A percentile compares a stretch with the other conserved stretches of the same genome.
These are phyloP conservation scores for Arabidopsis suecica DNA, from an alignment of 345 rosid genomes.

Conservation along the genomic window DNA sequence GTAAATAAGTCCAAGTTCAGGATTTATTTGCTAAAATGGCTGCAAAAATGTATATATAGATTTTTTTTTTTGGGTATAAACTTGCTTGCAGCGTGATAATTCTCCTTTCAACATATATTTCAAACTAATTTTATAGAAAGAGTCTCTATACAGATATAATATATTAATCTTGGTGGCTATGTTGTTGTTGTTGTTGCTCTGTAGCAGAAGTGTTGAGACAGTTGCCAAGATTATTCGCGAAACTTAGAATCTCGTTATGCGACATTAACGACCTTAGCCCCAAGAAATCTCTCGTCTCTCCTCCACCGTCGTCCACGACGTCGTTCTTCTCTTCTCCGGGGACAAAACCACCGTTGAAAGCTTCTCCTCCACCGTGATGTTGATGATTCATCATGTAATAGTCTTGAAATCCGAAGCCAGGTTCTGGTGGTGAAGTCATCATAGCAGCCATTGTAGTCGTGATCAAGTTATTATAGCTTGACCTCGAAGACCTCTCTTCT, in stretches of 20 bases:
- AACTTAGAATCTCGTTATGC: constrained; percentile 67
- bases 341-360: constrained; percentile 45
- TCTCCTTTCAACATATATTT: constrained; percentile 20
- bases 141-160: constrained; percentile 36
- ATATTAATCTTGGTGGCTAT: constrained; percentile 33
- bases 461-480: constrained; percentile 28
- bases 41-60: too few relatives aligned
- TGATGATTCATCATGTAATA: constrained; percentile 41
- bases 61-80: not conserved
- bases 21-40: too few relatives aligned
- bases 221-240: constrained; percentile 62
- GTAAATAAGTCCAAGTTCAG: too few relatives aligned
- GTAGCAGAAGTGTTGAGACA: constrained; percentile 50
- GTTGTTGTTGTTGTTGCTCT: constrained; percentile 33
- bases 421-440: constrained; percentile 41
- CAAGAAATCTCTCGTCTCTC: constrained; percentile 85
- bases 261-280: constrained; percentile 70
- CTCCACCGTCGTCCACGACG: constrained; percentile 44
- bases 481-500: constrained; percentile 37
- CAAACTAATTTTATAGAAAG: constrained; percentile 14
- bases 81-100: constrained; percentile 3
- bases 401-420: constrained; percentile 40
- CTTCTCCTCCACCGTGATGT: constrained; percentile 49
- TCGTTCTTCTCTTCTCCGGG: constrained; percentile 28
- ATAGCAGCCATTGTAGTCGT: constrained; percentile 42